Evolutionary conservation across 1,139 yeast species (phyloP).

Genomic region (Kodamaea sp.): DNA sequence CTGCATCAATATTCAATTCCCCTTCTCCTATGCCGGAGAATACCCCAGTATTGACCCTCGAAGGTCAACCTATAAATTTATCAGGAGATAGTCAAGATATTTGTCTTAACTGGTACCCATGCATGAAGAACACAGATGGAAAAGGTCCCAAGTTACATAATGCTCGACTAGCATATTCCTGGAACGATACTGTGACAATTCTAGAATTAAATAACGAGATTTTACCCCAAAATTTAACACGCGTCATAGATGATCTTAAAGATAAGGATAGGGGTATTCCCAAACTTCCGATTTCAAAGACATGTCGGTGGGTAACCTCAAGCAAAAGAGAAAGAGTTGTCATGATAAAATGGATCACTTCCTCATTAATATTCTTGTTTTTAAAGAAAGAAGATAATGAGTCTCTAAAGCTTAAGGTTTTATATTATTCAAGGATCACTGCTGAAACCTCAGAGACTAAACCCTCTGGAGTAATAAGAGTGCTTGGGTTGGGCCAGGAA

Average conservation of each 20-base stretch:
- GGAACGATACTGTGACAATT: conserved; percentile 60
- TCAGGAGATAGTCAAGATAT: too few relatives aligned
- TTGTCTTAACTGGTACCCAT: conserved; percentile 60
- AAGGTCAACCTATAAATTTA: conserved; percentile 22
- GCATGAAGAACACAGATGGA: conserved; percentile 24
- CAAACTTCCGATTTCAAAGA: conserved; percentile 41
- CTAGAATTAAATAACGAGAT: conserved; percentile 47
- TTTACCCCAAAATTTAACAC: conserved; percentile 30
- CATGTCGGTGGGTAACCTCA: conserved; percentile 46
- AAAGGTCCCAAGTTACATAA: conserved; percentile 17
- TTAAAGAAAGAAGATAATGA: conserved; percentile 8
- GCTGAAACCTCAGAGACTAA: neutral
- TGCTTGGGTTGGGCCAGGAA: neutral
- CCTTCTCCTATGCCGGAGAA: neutral
- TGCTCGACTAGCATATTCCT: conserved; percentile 65
- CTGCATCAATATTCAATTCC: conserved; percentile 1
- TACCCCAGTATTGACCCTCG: conserved; percentile 2
- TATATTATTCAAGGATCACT: conserved; percentile 7
- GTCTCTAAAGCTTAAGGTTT: conserved; percentile 2
- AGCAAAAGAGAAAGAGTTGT: conserved; percentile 43
- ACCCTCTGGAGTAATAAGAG: neutral
- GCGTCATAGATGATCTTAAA: conserved; percentile 33
- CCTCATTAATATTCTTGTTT: conserved; percentile 48
- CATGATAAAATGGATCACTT: conserved; percentile 61
- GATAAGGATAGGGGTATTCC: conserved; percentile 43